Base-by-base conservation (phyloP, 2,329 filamentous ascomycete genomes). In the Cephalotrichum gorgonifer region DNA sequence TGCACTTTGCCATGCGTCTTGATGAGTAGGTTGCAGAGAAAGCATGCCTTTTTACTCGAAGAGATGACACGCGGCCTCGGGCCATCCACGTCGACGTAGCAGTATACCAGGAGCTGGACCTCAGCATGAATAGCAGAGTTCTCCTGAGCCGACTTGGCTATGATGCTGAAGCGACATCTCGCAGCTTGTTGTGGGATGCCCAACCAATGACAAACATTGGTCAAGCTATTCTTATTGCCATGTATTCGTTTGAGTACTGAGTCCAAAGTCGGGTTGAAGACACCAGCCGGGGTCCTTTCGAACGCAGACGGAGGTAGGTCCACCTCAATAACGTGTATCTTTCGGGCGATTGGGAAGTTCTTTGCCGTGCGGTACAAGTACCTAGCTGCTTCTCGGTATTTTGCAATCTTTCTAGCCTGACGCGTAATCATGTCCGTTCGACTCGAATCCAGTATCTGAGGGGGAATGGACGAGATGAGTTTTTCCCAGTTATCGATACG, bases 1-100 rank as follows among this genome's bases (percentile, higher is more conserved):
- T 68, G 53, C 35, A 71, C 67, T 38, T 60, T 61, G 3, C 66
- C 64, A 50, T 74, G 67, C 14, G 65, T 54, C 2, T 53, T 47
- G n/a, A 76, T 64, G 51, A 76, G 70, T 6, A 65, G 57, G 46
- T 75, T 70, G 56, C 73, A 78, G 0, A 76, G 62, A 54, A 69
- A 76, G 54, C 73, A 78, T 1, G 73, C 68, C 47, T 70, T 65
- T 50, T 76, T 77, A 59, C 66, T 71, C 3, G 72, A 71, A 48
- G 66, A 66, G 6, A 77, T 67, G 3, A 72, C 63, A 17, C 71
- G 64, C 8, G 71, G 70, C 27, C 55, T 60, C 11, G 55, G 52
- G 0, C 50, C 47, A 1, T 51, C n/a, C 3, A 56, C 46, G 27
- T 62, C 52, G 2, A 60, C 44, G 45, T 72, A 65, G 49, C 66